Conservation (phyloP, 2,329 filamentous ascomycete species). For the Gremmenia infestans region DNA sequence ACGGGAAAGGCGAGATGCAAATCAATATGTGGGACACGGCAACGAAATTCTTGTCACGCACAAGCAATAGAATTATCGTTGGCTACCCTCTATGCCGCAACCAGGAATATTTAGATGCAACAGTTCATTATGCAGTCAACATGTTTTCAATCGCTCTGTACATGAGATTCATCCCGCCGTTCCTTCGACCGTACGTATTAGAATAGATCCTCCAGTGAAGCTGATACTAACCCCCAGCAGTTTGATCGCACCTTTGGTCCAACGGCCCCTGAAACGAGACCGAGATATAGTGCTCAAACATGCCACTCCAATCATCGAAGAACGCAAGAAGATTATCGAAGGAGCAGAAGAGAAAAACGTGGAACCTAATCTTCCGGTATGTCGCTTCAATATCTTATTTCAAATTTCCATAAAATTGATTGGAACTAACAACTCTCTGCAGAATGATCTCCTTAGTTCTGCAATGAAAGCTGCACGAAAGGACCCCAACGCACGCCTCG, state of each 20-base stretch:
- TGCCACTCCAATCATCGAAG: conserved; percentile 12
- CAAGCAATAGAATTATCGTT: conserved; percentile 10
- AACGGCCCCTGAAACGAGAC: conserved; percentile 3
- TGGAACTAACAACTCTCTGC: background rate
- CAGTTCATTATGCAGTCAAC: conserved; percentile 16
- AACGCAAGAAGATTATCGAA: conserved; percentile 12
- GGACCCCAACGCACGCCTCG: background rate
- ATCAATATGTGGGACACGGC: conserved; percentile 13
- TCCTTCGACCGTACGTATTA: background rate
- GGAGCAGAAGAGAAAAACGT: background rate
- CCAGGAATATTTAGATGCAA: conserved; percentile 17
- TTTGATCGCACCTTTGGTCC: background rate
- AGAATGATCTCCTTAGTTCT: background rate
- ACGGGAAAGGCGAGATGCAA: background rate
- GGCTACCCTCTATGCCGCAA: conserved; percentile 15
- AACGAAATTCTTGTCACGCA: conserved; percentile 8
- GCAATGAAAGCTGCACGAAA: background rate
- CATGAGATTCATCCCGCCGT: conserved; percentile 14
- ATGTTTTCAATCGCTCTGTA: conserved; percentile 17
- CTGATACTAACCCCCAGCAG: background rate
- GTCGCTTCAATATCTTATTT: background rate
- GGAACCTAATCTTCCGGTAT: background rate
- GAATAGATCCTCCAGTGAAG: background rate
- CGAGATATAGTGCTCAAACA: conserved; percentile 10
- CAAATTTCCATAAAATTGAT: background rate